Evolutionary conservation across 257 asterid species (phyloP).

Genomic region (Solanum dulcamara): DNA sequence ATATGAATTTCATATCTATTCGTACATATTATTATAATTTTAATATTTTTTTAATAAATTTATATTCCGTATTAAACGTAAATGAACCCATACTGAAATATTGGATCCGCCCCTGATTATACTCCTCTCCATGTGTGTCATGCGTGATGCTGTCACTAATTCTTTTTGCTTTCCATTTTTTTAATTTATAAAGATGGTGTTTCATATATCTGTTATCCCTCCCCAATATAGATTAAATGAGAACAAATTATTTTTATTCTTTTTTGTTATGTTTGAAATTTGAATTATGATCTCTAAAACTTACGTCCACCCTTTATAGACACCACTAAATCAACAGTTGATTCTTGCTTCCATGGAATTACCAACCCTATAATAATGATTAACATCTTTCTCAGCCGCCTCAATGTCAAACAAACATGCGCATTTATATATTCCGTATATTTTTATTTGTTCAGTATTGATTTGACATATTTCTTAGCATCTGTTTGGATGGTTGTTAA

Average conservation of each 20-base stretch:
- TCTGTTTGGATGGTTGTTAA: too few species aligned
- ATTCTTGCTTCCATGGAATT: neutral
- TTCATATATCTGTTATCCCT: neutral
- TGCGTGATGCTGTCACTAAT: neutral
- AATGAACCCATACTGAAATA: neutral
- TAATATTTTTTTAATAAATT: neutral
- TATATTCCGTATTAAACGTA: neutral
- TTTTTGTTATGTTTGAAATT: neutral
- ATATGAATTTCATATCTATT: too few species aligned
- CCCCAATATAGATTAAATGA: too few species aligned
- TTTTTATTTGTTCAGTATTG: too few species aligned
- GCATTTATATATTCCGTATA: neutral
- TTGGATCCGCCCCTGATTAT: neutral
- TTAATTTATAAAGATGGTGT: neutral
- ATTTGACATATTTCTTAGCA: too few species aligned
- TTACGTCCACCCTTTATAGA: neutral
- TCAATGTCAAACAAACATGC: neutral
- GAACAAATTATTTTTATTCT: neutral
- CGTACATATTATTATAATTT: neutral
- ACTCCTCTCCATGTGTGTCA: neutral
- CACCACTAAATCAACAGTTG: neutral
- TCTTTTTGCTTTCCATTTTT: neutral
- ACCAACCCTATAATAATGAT: neutral
- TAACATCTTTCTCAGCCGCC: neutral
- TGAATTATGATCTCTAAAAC: neutral